Evolutionary conservation across 257 asterid genomes (phyloP).

Genomic region (Knoxia roxburghii): DNA sequence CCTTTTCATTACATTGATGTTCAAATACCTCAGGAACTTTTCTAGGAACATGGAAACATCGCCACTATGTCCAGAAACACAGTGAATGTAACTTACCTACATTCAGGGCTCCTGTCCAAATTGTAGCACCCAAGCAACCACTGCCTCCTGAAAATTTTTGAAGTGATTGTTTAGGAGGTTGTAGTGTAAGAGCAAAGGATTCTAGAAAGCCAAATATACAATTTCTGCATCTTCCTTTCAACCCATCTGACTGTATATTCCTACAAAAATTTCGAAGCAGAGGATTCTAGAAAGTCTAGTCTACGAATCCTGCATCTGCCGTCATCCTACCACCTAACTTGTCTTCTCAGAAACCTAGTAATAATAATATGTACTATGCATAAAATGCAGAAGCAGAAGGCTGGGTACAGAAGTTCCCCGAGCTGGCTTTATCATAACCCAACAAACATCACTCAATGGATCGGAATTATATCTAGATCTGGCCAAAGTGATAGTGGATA

Average conservation of each 20-base stretch:
- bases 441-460: background rate
- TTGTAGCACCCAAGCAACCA: conserved; percentile 38
- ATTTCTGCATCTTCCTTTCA: conserved; percentile 22
- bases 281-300: conserved; percentile 20
- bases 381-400: background rate
- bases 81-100: conserved; percentile 41
- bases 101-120: conserved; percentile 32
- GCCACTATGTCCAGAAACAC: conserved; percentile 15
- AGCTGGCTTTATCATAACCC: background rate
- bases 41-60: background rate
- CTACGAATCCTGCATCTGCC: conserved; percentile 23
- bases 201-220: conserved; percentile 22
- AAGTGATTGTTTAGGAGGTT: conserved; percentile 38
- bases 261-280: background rate
- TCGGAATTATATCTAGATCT: background rate
- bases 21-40: background rate
- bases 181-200: conserved; percentile 23
- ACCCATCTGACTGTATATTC: conserved; percentile 13
- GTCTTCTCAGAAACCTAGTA: conserved; percentile 5
- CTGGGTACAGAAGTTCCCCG: background rate
- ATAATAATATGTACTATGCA: conserved; percentile 9
- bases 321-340: conserved; percentile 15
- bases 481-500: background rate
- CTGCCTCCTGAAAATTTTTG: conserved; percentile 54
- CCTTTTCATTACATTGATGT: conserved; percentile 8